Evolutionary conservation across 2,329 filamentous ascomycete species (phyloP).

Genomic region (Diplodia seriata): DNA sequence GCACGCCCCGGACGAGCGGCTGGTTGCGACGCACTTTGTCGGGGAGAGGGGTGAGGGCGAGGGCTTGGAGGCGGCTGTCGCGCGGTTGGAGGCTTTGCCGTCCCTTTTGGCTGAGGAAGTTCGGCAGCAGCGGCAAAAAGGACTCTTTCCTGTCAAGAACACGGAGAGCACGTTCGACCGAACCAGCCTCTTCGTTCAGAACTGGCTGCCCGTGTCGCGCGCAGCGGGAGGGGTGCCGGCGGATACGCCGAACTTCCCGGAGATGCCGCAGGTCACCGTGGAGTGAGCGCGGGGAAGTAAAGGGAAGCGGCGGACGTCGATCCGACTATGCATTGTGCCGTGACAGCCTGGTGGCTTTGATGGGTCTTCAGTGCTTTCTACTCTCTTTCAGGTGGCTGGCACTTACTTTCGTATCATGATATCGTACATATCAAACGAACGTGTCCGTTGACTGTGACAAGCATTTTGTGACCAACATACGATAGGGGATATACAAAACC

Average conservation of each 20-base stretch:
- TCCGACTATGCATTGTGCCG: too few relatives aligned
- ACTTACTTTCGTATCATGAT: too few relatives aligned
- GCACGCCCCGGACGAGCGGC: background rate
- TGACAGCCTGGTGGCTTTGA: too few relatives aligned
- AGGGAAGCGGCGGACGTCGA: too few relatives aligned
- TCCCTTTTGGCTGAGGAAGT: background rate
- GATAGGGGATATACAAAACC: too few relatives aligned
- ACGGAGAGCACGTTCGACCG: background rate
- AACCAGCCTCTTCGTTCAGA: conserved; percentile 1
- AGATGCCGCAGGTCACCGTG: background rate
- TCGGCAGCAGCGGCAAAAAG: too few relatives aligned
- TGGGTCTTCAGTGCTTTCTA: too few relatives aligned
- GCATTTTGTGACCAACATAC: too few relatives aligned
- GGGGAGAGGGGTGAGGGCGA: background rate
- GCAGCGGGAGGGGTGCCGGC: background rate
- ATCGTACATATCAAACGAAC: too few relatives aligned
- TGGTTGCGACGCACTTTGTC: background rate
- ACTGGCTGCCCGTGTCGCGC: background rate
- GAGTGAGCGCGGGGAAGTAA: background rate
- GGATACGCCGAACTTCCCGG: background rate
- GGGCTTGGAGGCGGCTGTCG: background rate
- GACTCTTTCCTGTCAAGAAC: background rate
- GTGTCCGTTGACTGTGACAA: too few relatives aligned
- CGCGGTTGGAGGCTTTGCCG: background rate
- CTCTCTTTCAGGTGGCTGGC: too few relatives aligned